These are phyloP conservation scores for Phialocephala sp. DNA, from an alignment of 2,329 filamentous ascomycete genomes.

Conservation along the genomic window DNA sequence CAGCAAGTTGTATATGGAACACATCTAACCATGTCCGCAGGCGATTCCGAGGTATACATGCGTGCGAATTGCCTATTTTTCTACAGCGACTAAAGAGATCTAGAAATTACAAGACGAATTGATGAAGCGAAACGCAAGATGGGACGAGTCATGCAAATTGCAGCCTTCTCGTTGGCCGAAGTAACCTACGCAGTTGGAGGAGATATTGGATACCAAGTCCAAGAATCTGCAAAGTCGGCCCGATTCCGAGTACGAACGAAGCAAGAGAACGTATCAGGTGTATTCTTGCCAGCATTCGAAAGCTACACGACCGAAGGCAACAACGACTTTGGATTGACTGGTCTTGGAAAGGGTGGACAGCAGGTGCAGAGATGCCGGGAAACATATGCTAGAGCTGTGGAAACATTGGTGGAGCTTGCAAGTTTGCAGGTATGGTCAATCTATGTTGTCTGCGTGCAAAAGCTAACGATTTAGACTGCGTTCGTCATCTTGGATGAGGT, in stretches of 20 bases:
- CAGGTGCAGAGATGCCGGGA: constrained; percentile 95
- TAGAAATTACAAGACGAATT: constrained; percentile 94
- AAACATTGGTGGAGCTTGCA: constrained; percentile 92
- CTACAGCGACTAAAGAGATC: constrained; percentile 17
- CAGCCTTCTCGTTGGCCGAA: constrained; percentile 95
- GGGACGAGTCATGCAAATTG: constrained; percentile 99
- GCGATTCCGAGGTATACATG: constrained; percentile 79
- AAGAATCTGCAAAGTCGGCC: constrained; percentile 92
- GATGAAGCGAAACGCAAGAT: constrained; percentile 99
- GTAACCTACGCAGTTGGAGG: constrained; percentile 97
- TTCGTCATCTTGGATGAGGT: constrained; percentile 98
- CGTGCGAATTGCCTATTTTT: background rate
- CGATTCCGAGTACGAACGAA: constrained; percentile 92
- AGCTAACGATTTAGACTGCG: constrained; percentile 66
- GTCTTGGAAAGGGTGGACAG: constrained; percentile 94
- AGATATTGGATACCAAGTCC: constrained; percentile 95
- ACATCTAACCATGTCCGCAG: constrained; percentile 52
- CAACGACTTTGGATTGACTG: constrained; percentile 95
- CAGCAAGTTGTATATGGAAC: constrained; percentile 8
- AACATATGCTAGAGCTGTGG: constrained; percentile 93
- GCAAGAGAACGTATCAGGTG: constrained; percentile 98
- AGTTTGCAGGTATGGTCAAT: constrained; percentile 72
- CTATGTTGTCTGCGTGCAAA: background rate
- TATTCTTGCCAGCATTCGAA: constrained; percentile 92
- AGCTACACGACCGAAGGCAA: constrained; percentile 86